Evolutionary conservation across 1,284 basidiomycete species (phyloP), one percentile per base, ranked within the genome.

Genomic region (Irpex lacteus): DNA sequence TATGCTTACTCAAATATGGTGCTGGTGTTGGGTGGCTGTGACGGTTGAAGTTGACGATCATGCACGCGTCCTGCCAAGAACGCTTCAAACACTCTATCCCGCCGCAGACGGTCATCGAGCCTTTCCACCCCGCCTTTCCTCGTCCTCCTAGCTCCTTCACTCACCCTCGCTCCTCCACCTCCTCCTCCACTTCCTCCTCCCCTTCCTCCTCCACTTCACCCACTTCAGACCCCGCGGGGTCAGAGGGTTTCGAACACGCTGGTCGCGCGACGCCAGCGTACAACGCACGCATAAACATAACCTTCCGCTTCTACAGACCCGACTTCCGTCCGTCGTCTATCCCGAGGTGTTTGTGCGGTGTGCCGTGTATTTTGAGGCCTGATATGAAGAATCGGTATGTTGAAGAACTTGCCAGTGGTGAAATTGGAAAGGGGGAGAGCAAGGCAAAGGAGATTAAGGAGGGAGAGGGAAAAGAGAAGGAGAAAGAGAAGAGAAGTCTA

Each of bases 1-100:
- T n/a, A n/a, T n/a, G n/a, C n/a, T n/a, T n/a, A n/a, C n/a, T n/a
- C n/a, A n/a, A n/a, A n/a, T n/a, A n/a, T n/a, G n/a, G n/a, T 26
- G 26, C n/a, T n/a, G n/a, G 26, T 26, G 26, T 26, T 67, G 21
- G 36, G 63, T 55, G 26, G 67, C 59, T 15, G 13, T 38, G 49
- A 32, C 15, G n/a, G n/a, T 19, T 21, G 26, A 47, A 93, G 88
- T 80, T 95, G 38, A 82, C 86, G n/a, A 91, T 97, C 70, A 98
- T 98, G 96, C 92, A 96, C 69, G 92, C 92, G 0, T 90, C 91
- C 1, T 91, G 89, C 66, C 96, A 98, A 79, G 95, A 98, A 75
- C 81, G 82, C 19, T 98, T 90, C 80, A 98, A 98, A 69, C 91
- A 93, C 68, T 82, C 85, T 6, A 83, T 96, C 9, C 94, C 93